These are phyloP conservation scores for Bruguiera hainesii DNA, from an alignment of 441 rosid species.

Conservation along the genomic window DNA sequence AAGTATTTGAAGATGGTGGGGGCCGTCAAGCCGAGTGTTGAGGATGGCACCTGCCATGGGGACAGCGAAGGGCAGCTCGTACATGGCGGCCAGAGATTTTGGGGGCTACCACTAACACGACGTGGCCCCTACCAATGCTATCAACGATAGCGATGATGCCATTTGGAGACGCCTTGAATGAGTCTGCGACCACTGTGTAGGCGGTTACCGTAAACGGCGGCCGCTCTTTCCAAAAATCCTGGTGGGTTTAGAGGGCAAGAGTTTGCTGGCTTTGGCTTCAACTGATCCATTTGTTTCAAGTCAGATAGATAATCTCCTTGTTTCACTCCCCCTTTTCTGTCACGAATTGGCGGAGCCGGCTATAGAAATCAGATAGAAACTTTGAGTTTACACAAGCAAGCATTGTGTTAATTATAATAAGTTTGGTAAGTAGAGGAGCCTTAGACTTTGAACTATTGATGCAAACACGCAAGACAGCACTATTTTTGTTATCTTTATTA, in stretches of 20 bases:
- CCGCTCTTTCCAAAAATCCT: conserved; percentile 54
- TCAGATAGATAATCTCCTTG: no score
- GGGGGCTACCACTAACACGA: conserved; percentile 55
- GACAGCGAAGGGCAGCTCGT: conserved; percentile 66
- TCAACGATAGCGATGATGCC: conserved; percentile 43
- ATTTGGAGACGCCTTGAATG: conserved; percentile 48
- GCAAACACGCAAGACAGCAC: no score
- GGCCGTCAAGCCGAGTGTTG: conserved; percentile 28
- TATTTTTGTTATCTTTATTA: no score
- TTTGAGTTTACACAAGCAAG: no score
- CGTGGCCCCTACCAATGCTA: conserved; percentile 36
- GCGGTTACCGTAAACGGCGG: conserved; percentile 58
- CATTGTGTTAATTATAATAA: no score
- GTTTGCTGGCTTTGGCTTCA: conserved; percentile 44
- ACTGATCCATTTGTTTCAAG: conserved; percentile 34
- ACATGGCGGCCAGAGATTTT: conserved; percentile 53
- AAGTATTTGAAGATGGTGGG: conserved; percentile 21
- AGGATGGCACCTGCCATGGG: conserved; percentile 52
- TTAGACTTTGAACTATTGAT: no score
- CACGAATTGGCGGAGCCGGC: no score
- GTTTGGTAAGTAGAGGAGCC: no score
- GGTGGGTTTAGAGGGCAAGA: conserved; percentile 52
- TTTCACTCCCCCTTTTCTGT: no score
- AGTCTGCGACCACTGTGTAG: conserved; percentile 54
- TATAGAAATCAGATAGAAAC: no score